Base-by-base conservation (phyloP, 2,329 filamentous ascomycete genomes). In the Fusarium sp. region DNA sequence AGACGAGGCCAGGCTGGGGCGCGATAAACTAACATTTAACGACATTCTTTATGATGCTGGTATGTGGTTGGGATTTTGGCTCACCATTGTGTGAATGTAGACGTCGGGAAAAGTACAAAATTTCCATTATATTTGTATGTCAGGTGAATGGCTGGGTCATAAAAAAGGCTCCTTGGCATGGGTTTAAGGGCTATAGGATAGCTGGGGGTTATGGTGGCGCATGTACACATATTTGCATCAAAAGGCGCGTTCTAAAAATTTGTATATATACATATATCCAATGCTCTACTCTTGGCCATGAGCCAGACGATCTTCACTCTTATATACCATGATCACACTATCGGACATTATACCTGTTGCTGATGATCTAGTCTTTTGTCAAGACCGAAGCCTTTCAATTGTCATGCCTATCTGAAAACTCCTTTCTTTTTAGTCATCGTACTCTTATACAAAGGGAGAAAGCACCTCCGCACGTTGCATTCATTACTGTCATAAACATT, bases 1-100 rank as follows among this genome's bases (percentile, higher is more conserved):
- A 81, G 84, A 65, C 80, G 87, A 53, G 84, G 86, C 52, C 74
- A 75, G 65, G 63, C 72, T 16, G 59, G 60, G 47, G 67, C 70
- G 32, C 73, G 61, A 67, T 75, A 65, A 65, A 46, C 34, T 52
- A 45, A 52, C 52, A 32, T 32, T 30, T 71, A 43, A 62, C 51
- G 55, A 71, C 57, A 60, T 47, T 55, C 58, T 66, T 59, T 45
- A 57, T 57, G 63, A 61, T 71, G 59, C 52, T 56, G 25, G 46
- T 48, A 58, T 62, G 52, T 62, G 64, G 59, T 55, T 59, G 68
- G 58, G 59, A 64, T 47, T 58, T 54, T 61, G 43, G 44, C 61
- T 70, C 67, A 48, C 59, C 48, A 44, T 60, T 68, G 58, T 75
- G 67, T 74, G 69, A 68, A 66, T 71, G 68, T 67, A 72, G 60